phyloP scores from a whole-genome alignment of 192 early-diverging fungal genomes.

The Backusella parvicylindrica region DNA sequence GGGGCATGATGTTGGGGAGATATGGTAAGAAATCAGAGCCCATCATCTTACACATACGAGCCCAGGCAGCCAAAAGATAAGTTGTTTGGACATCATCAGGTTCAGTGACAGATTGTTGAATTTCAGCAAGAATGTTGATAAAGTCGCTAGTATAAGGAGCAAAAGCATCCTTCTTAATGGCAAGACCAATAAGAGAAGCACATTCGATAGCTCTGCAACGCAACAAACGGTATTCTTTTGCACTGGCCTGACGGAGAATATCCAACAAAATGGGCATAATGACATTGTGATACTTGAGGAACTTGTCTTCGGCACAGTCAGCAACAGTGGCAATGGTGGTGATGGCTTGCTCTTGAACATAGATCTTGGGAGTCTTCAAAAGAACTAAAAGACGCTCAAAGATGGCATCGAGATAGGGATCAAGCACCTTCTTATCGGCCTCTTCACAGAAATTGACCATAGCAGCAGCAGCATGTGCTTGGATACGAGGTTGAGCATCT shows the following conservation, averaged over 20 bases:
- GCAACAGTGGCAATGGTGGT: constrained; percentile 97
- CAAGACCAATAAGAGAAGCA: constrained; percentile 89
- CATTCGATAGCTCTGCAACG: constrained; percentile 98
- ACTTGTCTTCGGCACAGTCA: constrained; percentile 89
- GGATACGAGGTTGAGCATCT: constrained; percentile 82
- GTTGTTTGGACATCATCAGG: constrained; percentile 90
- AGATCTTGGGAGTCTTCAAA: constrained; percentile 80
- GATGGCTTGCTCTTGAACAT: constrained; percentile 98
- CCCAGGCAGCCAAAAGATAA: constrained; percentile 95
- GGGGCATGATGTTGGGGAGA: constrained; percentile 88
- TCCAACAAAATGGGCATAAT: constrained; percentile 97
- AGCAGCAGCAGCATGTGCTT: constrained; percentile 93
- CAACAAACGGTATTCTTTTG: constrained; percentile 85
- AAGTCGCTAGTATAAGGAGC: constrained; percentile 75
- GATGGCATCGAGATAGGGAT: constrained; percentile 88
- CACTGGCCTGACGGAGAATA: constrained; percentile 78
- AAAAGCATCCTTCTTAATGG: constrained; percentile 90
- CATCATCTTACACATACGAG: constrained; percentile 93
- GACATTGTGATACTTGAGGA: constrained; percentile 84
- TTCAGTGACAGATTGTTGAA: constrained; percentile 81
- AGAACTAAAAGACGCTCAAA: constrained; percentile 83
- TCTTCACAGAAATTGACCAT: constrained; percentile 98
- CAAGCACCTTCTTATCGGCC: constrained; percentile 74
- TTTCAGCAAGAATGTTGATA: constrained; percentile 73
- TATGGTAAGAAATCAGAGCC: constrained; percentile 93